Conservation (phyloP, 306 rosid genomes). For the Cucumis sativus region DNA sequence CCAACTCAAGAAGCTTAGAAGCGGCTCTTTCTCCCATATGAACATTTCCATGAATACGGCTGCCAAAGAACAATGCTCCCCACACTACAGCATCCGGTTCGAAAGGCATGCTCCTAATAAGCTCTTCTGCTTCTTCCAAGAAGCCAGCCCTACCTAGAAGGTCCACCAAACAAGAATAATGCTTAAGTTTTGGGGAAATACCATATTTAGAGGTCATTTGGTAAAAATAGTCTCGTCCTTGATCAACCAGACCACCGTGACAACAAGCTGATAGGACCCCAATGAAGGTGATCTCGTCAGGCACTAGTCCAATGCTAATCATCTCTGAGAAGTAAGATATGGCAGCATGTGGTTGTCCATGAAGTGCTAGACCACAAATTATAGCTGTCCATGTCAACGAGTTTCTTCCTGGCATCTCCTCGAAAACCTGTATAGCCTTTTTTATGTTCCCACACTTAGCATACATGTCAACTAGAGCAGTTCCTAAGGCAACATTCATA, state of each 20-base stretch:
- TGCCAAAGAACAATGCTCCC: constrained; percentile 79
- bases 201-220: constrained; percentile 39
- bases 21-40: constrained; percentile 59
- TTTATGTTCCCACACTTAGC: constrained; percentile 68
- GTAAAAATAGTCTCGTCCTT: constrained; percentile 51
- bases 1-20: constrained; percentile 63
- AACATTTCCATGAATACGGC: constrained; percentile 45
- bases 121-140: constrained; percentile 62
- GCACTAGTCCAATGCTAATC: constrained; percentile 45
- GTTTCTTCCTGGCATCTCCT: constrained; percentile 51
- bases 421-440: constrained; percentile 57
- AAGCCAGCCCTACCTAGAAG: constrained; percentile 77
- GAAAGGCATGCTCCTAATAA: constrained; percentile 50
- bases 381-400: constrained; percentile 80
- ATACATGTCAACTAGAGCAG: constrained; percentile 78
- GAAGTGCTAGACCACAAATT: constrained; percentile 61
- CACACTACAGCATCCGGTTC: constrained; percentile 54
- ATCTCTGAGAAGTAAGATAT: constrained; percentile 47
- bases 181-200: constrained; percentile 44
- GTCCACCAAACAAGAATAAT: constrained; percentile 80
- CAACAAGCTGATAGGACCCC: constrained; percentile 86
- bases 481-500: constrained; percentile 55
- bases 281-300: constrained; percentile 73
- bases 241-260: constrained; percentile 71
- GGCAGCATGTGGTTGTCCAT: constrained; percentile 54